phyloP scores from a whole-genome alignment of 2,329 filamentous ascomycete genomes.

The Epichloe amarillans region DNA sequence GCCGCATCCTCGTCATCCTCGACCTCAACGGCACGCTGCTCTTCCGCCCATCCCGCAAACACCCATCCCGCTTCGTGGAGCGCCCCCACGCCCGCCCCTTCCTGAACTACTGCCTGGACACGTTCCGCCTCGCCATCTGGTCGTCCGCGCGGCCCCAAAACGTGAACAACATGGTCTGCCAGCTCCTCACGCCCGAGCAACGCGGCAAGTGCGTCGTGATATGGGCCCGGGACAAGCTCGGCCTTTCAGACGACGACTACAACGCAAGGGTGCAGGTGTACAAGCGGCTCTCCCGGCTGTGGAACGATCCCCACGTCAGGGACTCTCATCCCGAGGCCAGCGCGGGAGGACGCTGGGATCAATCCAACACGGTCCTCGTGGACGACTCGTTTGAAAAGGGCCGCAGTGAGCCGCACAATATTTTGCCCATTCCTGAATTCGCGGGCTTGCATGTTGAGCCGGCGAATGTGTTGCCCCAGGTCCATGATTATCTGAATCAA shows the following conservation, averaged over 20 bases:
- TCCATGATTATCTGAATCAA: conserved; percentile 48
- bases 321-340: conserved; percentile 29
- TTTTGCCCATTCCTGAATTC: conserved; percentile 73
- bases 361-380: conserved; percentile 77
- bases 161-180: conserved; percentile 51
- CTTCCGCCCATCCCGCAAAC: conserved; percentile 44
- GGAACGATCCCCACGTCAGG: conserved; percentile 39
- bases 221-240: conserved; percentile 70
- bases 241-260: conserved; percentile 52
- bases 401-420: conserved; percentile 68
- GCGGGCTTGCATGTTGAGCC: conserved; percentile 28
- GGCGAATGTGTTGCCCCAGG: conserved; percentile 36
- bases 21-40: conserved; percentile 92
- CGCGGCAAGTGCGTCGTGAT: conserved; percentile 46
- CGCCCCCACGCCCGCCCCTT: conserved; percentile 56
- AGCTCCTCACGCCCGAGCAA: conserved; percentile 46
- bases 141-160: conserved; percentile 70
- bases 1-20: conserved; percentile 65
- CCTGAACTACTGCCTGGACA: conserved; percentile 57
- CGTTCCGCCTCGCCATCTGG: conserved; percentile 79
- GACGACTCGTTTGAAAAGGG: conserved; percentile 80
- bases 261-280: conserved; percentile 67
- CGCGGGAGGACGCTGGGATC: conserved; percentile 47
- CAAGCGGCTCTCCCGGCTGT: conserved; percentile 67
- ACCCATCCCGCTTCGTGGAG: conserved; percentile 40